Base-by-base conservation (phyloP, 352 stramenopile genomes). In the Globisporangium barbulae region DNA sequence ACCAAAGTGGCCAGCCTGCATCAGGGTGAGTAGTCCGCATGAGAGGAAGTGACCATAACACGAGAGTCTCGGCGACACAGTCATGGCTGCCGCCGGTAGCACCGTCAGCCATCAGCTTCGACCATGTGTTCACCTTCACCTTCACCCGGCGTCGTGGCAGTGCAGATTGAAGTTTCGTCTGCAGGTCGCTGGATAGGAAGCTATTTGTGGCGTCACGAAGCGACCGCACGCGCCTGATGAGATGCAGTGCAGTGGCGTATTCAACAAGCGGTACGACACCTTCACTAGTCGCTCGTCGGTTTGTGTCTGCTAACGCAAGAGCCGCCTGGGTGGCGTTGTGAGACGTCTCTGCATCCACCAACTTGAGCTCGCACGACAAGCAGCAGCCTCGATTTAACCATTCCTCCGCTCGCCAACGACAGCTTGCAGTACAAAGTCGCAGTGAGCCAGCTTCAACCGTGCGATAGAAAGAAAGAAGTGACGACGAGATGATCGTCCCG, bases 401-500 rank as follows among this genome's bases (percentile, higher is more conserved):
- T n/a, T 45, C 15, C 48, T 1, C 25, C 6, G 17, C 15, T 7
- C 28, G 3, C 13, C 39, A 45, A 45, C 39, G 39, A 45, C 39
- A 7, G 39, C 15, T 3, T 41, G 35, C 12, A 41, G 35, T 17
- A 41, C 35, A 41, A 41, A 12, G 45, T 28, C 48, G 48, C 22
- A 54, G 48, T 19, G 35, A 17, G 35, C 9, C 35, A 13, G 1
- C 25, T 22, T 54, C 48, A 8, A 30, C 13, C 48, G 10, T 15
- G 35, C 28, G 33, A 39, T 55, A 22, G 25, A 39, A 39, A n/a
- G 17, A 5, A 12, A 7, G 39, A 17, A 33, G n/a, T 21, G 2
- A 57, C 8, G 19, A 19, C 3, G 21, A 12, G 21, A 66, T 66
- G 52, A 53, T 49, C 53, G 31, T 52, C 17, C 42, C 42, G 31